Evolutionary conservation across 768 basidiomycete genomes (phyloP).

Genomic region (Suillus decipiens): DNA sequence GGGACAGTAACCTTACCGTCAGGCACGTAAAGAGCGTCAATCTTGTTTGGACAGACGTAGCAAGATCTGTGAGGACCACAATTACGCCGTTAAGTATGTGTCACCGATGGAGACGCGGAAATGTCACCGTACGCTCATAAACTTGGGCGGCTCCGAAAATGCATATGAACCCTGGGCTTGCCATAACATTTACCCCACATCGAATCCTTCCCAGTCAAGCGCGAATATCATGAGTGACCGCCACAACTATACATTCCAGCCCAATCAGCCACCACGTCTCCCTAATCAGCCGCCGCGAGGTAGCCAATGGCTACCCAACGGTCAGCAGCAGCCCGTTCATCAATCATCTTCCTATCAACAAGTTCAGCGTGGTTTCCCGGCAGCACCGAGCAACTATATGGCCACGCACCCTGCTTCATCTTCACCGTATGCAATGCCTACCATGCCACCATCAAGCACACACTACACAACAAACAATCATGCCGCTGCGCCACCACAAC

Average conservation of each 20-base stretch:
- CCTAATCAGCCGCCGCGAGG: conserved; percentile 13
- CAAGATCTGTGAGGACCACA: conserved; percentile 30
- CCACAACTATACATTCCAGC: conserved; percentile 31
- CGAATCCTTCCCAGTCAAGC: neutral
- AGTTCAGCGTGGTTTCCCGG: conserved; percentile 9
- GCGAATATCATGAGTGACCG: conserved; percentile 28
- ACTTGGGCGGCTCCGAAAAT: conserved; percentile 33
- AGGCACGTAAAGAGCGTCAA: conserved; percentile 28
- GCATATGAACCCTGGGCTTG: conserved; percentile 33
- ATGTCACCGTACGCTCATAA: conserved; percentile 30
- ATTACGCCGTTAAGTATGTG: conserved; percentile 32
- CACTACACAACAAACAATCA: conserved; percentile 23
- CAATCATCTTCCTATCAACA: conserved; percentile 26
- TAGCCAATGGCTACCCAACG: conserved; percentile 25
- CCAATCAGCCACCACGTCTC: conserved; percentile 13
- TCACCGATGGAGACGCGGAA: conserved; percentile 27
- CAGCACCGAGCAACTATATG: conserved; percentile 16
- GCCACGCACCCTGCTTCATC: conserved; percentile 20
- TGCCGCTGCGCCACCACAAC: conserved; percentile 20
- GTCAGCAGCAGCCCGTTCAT: conserved; percentile 26
- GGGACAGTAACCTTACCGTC: conserved; percentile 19
- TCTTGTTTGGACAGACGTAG: conserved; percentile 28
- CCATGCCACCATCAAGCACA: conserved; percentile 9
- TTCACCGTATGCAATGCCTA: conserved; percentile 23
- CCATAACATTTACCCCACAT: conserved; percentile 5